phyloP scores from a whole-genome alignment of 805 yeast species.

The Kluyveromyces starmeri region DNA sequence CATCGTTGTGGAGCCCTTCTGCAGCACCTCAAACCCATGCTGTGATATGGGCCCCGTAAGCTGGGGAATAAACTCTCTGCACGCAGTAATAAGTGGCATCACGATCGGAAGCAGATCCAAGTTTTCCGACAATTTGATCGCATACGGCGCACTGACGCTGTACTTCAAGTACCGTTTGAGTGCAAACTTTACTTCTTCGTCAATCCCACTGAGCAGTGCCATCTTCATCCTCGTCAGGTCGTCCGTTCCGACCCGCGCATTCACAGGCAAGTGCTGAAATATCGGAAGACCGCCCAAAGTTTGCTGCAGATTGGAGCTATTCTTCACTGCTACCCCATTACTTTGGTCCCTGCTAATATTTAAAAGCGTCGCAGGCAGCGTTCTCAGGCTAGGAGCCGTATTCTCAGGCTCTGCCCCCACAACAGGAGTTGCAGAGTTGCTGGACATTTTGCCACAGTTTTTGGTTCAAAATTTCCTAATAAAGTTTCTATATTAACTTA shows the following conservation, averaged over 20 bases:
- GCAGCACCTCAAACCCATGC: slow-evolving; percentile 12
- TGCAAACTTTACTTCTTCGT: slow-evolving; percentile 66
- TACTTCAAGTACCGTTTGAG: slow-evolving; percentile 35
- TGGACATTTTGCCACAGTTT: slow-evolving; percentile 1
- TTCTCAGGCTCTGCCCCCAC: background rate
- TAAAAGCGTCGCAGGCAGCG: slow-evolving; percentile 8
- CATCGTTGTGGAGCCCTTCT: slow-evolving; percentile 31
- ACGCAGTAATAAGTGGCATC: slow-evolving; percentile 25
- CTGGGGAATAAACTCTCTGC: slow-evolving; percentile 14
- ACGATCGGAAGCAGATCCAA: slow-evolving; percentile 32
- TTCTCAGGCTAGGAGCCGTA: background rate
- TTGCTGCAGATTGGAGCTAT: slow-evolving; percentile 17
- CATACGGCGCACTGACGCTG: slow-evolving; percentile 40
- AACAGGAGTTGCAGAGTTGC: slow-evolving; percentile 3
- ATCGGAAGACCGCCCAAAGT: slow-evolving; percentile 25
- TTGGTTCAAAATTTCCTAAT: no score
- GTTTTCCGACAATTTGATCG: slow-evolving; percentile 38
- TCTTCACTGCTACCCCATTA: slow-evolving; percentile 19
- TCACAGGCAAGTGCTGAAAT: slow-evolving; percentile 27
- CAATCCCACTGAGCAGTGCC: slow-evolving; percentile 58
- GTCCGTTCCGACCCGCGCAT: slow-evolving; percentile 47
- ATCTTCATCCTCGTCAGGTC: slow-evolving; percentile 57
- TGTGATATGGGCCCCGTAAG: slow-evolving; percentile 11
- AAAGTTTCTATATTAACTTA: no score
- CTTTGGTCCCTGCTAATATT: slow-evolving; percentile 25